phyloP scores from a whole-genome alignment of 1,139 yeast species.

The Blastobotrys serpentis region DNA sequence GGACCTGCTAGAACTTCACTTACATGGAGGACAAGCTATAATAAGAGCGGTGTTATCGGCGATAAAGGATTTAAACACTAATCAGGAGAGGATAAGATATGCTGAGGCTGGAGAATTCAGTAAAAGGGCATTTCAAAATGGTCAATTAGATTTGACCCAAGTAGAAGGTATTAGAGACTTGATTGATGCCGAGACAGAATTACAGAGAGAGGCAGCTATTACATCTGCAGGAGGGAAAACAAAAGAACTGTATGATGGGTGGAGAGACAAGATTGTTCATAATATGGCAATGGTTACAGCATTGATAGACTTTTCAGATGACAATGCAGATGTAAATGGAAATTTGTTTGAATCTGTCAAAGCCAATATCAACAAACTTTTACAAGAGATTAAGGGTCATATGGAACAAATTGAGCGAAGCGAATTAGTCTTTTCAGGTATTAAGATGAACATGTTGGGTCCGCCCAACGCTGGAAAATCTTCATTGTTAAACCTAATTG shows the following conservation, averaged over 20 bases:
- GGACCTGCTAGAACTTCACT: conserved; percentile 78
- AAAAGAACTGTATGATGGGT: conserved; percentile 50
- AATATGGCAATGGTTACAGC: conserved; percentile 80
- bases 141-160: conserved; percentile 69
- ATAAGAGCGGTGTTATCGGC: conserved; percentile 65
- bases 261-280: conserved; percentile 68
- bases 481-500: conserved; percentile 69
- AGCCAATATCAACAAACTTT: conserved; percentile 43
- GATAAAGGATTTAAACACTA: conserved; percentile 41
- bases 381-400: conserved; percentile 44
- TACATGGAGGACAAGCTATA: conserved; percentile 93
- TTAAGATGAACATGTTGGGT: conserved; percentile 72
- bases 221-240: conserved; percentile 71
- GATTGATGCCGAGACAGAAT: conserved; percentile 93
- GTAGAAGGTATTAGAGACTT: conserved; percentile 86
- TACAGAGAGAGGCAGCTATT: conserved; percentile 75
- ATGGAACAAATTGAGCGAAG: conserved; percentile 55
- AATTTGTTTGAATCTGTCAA: conserved; percentile 52
- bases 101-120: conserved; percentile 97
- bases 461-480: conserved; percentile 98
- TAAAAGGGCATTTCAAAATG: conserved; percentile 72
- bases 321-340: conserved; percentile 80
- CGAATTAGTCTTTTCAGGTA: conserved; percentile 68
- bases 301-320: conserved; percentile 87
- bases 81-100: conserved; percentile 51